Base-by-base conservation (phyloP, 2,329 filamentous ascomycete species). In the Penicillium palitans region DNA sequence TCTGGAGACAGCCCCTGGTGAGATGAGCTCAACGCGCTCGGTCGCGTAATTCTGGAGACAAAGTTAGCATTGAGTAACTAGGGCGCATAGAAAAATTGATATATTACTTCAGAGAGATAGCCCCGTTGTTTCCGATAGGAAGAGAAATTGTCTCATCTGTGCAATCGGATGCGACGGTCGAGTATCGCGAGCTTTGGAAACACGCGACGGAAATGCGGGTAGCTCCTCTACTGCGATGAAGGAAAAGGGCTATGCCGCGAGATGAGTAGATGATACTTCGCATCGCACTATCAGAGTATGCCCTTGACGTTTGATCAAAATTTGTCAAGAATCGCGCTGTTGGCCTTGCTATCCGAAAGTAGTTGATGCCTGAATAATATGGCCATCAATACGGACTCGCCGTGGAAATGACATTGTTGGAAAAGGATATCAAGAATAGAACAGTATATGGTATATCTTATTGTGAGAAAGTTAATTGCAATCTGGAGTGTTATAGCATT, bases 61-160 rank as follows among this genome's bases (percentile, higher is more conserved):
- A 25, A 15, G 17, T 62, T 44, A 65, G 58, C 21, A 37, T 48
- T 51, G 3, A 1, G 1, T 29, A 6, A 10, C 6, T 52, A 24
- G 44, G 44, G 2, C 8, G 17, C 0, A 19, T 9, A 15, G 4
- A 2, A 6, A 19, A 25, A 7, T 6, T 4, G 10, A 19, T 21
- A 4, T 46, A 50, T 8, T 60, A 74, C 72, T 58, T 68, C 15
- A 74, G 40, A 5, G 62, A 63, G 15, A 74, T 61, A 44, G 57
- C 46, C 21, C 72, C 72, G 61, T 68, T 69, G 42, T 66, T 67
- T 17, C 72, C 70, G 47, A 74, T 58, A 2, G 68, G 68, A 13
- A 73, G 51, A 2, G 56, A 49, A n/a, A 71, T 52, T 44, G 59
- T 64, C 51, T 67, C 58, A 21, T 73, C 68, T 31, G 50, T 45